Evolutionary conservation across 148 eudicot genomes (phyloP), one percentile per base, ranked within the genome.

Genomic region (Persicaria maculosa): DNA sequence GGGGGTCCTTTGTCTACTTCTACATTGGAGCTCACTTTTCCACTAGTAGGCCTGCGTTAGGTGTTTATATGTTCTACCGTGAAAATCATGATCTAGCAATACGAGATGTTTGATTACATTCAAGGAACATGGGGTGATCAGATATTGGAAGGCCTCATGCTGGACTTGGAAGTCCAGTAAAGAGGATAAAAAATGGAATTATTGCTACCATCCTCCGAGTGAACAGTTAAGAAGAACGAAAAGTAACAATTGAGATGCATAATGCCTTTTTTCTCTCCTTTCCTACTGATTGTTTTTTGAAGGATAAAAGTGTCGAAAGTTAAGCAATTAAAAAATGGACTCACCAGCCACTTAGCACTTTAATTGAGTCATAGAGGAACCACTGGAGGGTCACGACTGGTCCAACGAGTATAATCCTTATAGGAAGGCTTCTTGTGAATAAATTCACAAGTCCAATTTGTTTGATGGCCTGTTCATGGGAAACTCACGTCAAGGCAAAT

Each of bases 341-440:
- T 91, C 88, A 93, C 98, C 91, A 81, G 80, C 98, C 98, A 81
- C 81, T 88, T 2, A 89, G 76, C 59, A 93, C 83, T 76, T 93
- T 93, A 54, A 93, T 91, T 72, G 84, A 50, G 82, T 93, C 98
- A 68, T 89, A 93, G 68, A 93, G 81, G 79, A 93, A 93, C 98
- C 97, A 93, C 74, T 93, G 97, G 85, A 88, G 46, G 50, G 95
- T 93, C 71, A 93, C 85, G 61, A 91, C 97, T 76, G 98, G 98
- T 40, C 98, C 98, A 70, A 93, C 97, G 43, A 91, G 81, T 15
- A 85, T 83, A 78, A 91, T 83, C 71, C 98, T 86, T 80, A 93
- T 83, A 40, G 95, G 91, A 75, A 93, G 91, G 85, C 98, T 95
- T 88, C 97, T 86, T 15, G 91, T 93, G 77, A 93, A 91, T 76